Evolutionary conservation across 805 yeast species (phyloP).

Genomic region (Candida railenensis): DNA sequence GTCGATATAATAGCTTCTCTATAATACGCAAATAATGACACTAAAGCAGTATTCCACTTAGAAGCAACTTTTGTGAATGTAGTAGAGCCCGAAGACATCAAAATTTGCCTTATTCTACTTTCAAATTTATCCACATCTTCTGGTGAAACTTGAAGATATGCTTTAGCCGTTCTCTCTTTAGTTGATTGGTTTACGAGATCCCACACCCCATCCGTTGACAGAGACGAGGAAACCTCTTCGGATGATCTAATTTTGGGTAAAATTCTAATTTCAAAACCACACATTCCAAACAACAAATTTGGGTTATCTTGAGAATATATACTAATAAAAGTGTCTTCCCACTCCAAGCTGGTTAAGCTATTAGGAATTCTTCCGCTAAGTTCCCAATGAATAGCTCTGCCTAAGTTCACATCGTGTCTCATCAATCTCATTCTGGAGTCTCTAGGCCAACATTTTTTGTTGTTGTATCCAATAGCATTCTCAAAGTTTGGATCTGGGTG

Average conservation of each 20-base stretch:
- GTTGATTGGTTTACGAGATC: constrained; percentile 68
- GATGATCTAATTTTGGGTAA: constrained; percentile 67
- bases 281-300: constrained; percentile 82
- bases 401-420: constrained; percentile 88
- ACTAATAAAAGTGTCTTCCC: constrained; percentile 82
- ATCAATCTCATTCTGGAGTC: constrained; percentile 88
- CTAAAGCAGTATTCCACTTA: constrained; percentile 92
- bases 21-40: constrained; percentile 82
- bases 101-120: constrained; percentile 80
- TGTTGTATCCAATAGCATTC: constrained; percentile 80
- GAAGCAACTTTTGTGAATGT: constrained; percentile 93
- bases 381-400: constrained; percentile 93
- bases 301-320: constrained; percentile 92
- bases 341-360: constrained; percentile 66
- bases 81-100: constrained; percentile 94
- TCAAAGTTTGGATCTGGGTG: constrained; percentile 94
- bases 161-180: constrained; percentile 86
- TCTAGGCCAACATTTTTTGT: constrained; percentile 91
- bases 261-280: constrained; percentile 92
- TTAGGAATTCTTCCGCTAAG: constrained; percentile 74
- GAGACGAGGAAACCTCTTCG: constrained; percentile 51
- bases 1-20: constrained; percentile 93
- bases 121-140: constrained; percentile 79
- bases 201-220: constrained; percentile 82
- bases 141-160: constrained; percentile 78